Conservation (phyloP, 192 early-diverging fungal genomes). For the Gonapodya sp. region DNA sequence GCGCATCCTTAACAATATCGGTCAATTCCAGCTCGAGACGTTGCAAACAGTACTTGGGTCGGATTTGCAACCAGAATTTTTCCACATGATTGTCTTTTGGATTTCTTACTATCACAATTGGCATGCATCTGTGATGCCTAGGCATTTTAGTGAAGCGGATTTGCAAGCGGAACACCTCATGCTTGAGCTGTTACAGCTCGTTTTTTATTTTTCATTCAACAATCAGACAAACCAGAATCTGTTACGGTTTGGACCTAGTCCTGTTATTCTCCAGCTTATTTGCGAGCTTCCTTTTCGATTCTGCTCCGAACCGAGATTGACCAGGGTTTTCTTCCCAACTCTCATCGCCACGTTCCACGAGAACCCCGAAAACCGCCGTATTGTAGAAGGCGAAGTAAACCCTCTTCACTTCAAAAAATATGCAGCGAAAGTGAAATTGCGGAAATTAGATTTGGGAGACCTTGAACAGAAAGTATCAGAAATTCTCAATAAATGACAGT, state of each 20-base stretch:
- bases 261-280: background rate
- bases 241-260: background rate
- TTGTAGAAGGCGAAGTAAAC: background rate
- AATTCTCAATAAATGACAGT: background rate
- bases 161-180: background rate
- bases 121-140: background rate
- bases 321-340: background rate
- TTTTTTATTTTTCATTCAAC: background rate
- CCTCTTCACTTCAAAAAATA: background rate
- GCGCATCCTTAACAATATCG: background rate
- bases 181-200: background rate
- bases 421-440: background rate
- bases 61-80: background rate
- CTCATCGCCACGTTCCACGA: background rate
- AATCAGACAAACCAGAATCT: background rate
- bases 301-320: background rate
- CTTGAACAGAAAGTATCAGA: background rate
- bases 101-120: background rate
- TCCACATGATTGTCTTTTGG: background rate
- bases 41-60: background rate
- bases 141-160: background rate
- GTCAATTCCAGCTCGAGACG: background rate
- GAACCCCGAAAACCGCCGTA: background rate
- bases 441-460: background rate
- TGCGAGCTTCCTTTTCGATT: background rate